Conservation (phyloP, 768 basidiomycete species). For the Cyclocybe aegerita region DNA sequence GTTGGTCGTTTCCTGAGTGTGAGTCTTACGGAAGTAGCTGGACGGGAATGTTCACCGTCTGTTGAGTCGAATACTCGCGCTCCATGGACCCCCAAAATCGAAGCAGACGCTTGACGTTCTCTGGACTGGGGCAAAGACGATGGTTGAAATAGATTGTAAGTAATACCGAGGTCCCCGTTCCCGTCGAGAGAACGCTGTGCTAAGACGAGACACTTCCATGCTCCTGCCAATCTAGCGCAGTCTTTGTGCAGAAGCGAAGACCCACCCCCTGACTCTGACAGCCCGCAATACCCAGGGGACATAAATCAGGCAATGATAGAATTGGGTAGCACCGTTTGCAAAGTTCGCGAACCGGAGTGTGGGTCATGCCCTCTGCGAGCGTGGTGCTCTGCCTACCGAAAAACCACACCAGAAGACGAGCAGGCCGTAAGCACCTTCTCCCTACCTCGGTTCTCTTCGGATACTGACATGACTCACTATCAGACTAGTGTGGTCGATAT, state of each 20-base stretch:
- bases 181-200: neutral
- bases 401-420: conserved; percentile 8
- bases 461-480: conserved; percentile 6
- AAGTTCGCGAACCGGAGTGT: conserved; percentile 79
- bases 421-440: conserved; percentile 8
- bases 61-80: conserved; percentile 78
- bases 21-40: conserved; percentile 44
- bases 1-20: conserved; percentile 3
- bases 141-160: conserved; percentile 50
- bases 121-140: conserved; percentile 74
- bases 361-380: conserved; percentile 64
- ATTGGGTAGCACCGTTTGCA: conserved; percentile 91
- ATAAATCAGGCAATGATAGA: conserved; percentile 95
- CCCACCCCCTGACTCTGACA: conserved; percentile 13
- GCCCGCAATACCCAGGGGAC: conserved; percentile 63
- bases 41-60: conserved; percentile 91
- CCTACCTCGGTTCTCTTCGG: conserved; percentile 1
- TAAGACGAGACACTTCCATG: neutral
- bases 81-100: conserved; percentile 80
- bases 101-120: conserved; percentile 77
- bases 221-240: neutral
- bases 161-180: neutral
- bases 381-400: conserved; percentile 66
- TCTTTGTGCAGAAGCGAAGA: conserved; percentile 6
- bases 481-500: conserved; percentile 48